Evolutionary conservation across 805 yeast species (phyloP).

Genomic region (Wickerhamiella alocasiicola): DNA sequence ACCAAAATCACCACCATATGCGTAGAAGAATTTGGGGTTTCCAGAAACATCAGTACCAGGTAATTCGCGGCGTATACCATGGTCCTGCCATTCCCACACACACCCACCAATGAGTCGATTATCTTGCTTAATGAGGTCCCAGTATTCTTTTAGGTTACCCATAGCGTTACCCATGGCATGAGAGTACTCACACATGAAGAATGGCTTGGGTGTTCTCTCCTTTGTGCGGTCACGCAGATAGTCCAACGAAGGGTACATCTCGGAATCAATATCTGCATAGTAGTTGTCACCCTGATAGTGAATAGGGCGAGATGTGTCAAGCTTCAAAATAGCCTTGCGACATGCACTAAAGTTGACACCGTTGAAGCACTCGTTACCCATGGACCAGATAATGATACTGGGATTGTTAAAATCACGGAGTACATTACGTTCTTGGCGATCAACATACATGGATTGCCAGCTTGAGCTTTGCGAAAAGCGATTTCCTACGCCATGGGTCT

Average conservation of each 20-base stretch:
- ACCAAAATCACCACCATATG: constrained; percentile 31
- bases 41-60: not conserved
- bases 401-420: constrained; percentile 29
- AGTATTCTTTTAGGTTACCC: constrained; percentile 28
- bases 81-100: constrained; percentile 33
- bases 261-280: constrained; percentile 26
- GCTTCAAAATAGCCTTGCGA: constrained; percentile 22
- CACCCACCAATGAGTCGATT: constrained; percentile 29
- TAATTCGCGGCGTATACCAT: constrained; percentile 22
- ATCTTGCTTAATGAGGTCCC: constrained; percentile 26
- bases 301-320: constrained; percentile 26
- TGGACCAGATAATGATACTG: constrained; percentile 30
- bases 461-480: constrained; percentile 24
- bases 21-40: constrained; percentile 20
- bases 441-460: constrained; percentile 29
- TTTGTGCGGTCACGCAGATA: constrained; percentile 21
- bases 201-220: constrained; percentile 23
- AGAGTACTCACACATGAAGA: constrained; percentile 30
- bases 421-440: constrained; percentile 26
- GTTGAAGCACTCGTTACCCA: constrained; percentile 31
- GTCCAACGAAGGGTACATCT: constrained; percentile 27
- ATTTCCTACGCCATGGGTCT: constrained; percentile 28
- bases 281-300: constrained; percentile 29
- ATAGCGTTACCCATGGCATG: constrained; percentile 34
- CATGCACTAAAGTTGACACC: constrained; percentile 28